Percentiles rank a stretch among this genome's conserved stretches.
Conservation (phyloP, 768 basidiomycete species). For the Phanerodontia chrysosporium region DNA sequence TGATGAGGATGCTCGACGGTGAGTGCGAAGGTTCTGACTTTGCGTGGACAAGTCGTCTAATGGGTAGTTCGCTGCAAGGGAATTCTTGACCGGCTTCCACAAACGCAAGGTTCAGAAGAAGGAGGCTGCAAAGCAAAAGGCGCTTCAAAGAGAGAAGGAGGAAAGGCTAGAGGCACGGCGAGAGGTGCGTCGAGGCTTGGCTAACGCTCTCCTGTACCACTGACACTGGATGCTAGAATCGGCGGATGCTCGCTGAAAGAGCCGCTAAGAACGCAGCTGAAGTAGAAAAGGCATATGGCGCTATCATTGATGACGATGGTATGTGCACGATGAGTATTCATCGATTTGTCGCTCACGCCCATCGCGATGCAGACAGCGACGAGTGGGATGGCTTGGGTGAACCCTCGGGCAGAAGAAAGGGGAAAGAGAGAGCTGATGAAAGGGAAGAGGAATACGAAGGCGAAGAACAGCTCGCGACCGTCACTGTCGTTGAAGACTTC, state of each 20-base stretch:
- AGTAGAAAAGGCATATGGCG: constrained; percentile 71
- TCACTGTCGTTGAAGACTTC: constrained; percentile 90
- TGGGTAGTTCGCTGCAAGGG: constrained; percentile 39
- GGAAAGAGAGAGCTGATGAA: constrained; percentile 29
- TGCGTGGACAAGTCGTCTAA: not conserved
- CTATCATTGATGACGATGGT: not conserved
- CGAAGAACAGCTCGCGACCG: constrained; percentile 82
- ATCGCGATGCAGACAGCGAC: constrained; percentile 17
- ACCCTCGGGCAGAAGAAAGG: constrained; percentile 16
- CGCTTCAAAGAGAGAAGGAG: constrained; percentile 72
- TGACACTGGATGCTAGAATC: constrained; percentile 47
- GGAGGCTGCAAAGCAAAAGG: constrained; percentile 70
- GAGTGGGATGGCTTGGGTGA: constrained; percentile 48
- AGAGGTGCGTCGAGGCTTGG: constrained; percentile 49
- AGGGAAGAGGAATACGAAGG: constrained; percentile 74
- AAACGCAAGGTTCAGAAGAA: constrained; percentile 86
- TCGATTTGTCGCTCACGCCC: not conserved
- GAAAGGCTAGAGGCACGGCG: constrained; percentile 69
- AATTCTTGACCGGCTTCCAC: constrained; percentile 90
- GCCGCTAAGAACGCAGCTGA: constrained; percentile 73
- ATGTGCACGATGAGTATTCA: too few species aligned
- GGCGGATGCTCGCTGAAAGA: constrained; percentile 71
- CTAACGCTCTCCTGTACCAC: constrained; percentile 6
- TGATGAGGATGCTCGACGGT: constrained; percentile 83
- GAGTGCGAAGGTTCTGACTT: constrained; percentile 12